Base-by-base conservation (phyloP, 148 eudicot genomes). In the Rhododendron molle region DNA sequence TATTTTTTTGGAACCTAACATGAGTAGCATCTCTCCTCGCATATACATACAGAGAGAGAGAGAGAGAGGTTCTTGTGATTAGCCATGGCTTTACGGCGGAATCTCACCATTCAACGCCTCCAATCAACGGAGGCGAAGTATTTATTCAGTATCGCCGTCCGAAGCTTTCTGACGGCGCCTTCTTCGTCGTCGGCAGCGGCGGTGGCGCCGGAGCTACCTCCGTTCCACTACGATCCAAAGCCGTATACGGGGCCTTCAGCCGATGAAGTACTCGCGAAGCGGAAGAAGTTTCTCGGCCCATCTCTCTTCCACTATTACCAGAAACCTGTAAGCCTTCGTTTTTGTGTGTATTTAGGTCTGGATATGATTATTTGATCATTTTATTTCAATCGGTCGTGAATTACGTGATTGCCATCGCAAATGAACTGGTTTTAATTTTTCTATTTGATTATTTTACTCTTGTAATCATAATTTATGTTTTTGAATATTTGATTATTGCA, bases 261-360 rank as follows among this genome's bases (percentile, higher is more conserved):
- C 18, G 98, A 94, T 81, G 91, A 96, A 69, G 96, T 96, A 23
- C 46, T 96, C 4, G 89, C 88, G 60, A 96, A 95, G 91, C 91
- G 98, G 69, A 95, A 92, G 91, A 93, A 90, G 88, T 96, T 87
- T 88, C 92, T 96, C 72, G 98, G 99, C 4, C 93, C 99, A 10
- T 96, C 99, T 52, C 92, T 96, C 36, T 96, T 96, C 85, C 89
- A 95, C 81, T 96, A 87, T 78, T 95, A 96, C 85, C 95, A 96
- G 73, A 95, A 92, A 36, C 99, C 99, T 54, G 99, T 95, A 90
- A 92, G 91, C 67, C 56, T 52, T 0, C 16, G 15, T 14, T 14
- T 14, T 18, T 54, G 21, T 36, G 2, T 10, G 26, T 65, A 8
- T 14, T n/a, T 38, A 62, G 49, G 72, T 15, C 30, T 32, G 15